Evolutionary conservation across 129 eudicot genomes (phyloP).

Genomic region (Centaurea solstitialis): DNA sequence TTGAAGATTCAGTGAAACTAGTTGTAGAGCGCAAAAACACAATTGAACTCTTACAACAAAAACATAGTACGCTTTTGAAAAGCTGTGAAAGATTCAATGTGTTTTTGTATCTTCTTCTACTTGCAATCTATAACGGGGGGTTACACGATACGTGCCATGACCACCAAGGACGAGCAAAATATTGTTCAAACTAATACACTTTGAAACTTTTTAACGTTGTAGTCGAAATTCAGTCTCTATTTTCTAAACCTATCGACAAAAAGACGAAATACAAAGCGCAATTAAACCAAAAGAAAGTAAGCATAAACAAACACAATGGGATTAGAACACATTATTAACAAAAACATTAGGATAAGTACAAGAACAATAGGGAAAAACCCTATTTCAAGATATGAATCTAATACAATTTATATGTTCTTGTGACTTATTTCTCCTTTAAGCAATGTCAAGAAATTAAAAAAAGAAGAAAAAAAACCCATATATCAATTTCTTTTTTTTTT

Average conservation of each 20-base stretch:
- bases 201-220: too few species aligned
- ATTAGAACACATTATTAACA: slow-evolving; percentile 5
- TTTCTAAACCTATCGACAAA: background rate
- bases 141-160: too few species aligned
- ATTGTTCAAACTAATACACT: too few species aligned
- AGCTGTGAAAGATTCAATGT: too few species aligned
- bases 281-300: background rate
- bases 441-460: slow-evolving; percentile 40
- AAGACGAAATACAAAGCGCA: background rate
- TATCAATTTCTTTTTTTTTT: slow-evolving; percentile 34
- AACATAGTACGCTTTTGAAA: too few species aligned
- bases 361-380: slow-evolving; percentile 16
- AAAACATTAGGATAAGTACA: slow-evolving; percentile 17
- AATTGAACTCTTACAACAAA: too few species aligned
- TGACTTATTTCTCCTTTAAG: slow-evolving; percentile 39
- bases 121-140: too few species aligned
- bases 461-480: slow-evolving; percentile 21
- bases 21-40: too few species aligned
- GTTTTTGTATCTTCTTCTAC: too few species aligned
- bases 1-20: too few species aligned
- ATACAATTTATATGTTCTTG: slow-evolving; percentile 16
- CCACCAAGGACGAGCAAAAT: too few species aligned
- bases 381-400: slow-evolving; percentile 2
- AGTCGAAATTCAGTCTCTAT: background rate
- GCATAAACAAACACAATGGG: slow-evolving; percentile 10